Evolutionary conservation across 169 alveolate species (phyloP).

Genomic region (Theileria annulata): DNA sequence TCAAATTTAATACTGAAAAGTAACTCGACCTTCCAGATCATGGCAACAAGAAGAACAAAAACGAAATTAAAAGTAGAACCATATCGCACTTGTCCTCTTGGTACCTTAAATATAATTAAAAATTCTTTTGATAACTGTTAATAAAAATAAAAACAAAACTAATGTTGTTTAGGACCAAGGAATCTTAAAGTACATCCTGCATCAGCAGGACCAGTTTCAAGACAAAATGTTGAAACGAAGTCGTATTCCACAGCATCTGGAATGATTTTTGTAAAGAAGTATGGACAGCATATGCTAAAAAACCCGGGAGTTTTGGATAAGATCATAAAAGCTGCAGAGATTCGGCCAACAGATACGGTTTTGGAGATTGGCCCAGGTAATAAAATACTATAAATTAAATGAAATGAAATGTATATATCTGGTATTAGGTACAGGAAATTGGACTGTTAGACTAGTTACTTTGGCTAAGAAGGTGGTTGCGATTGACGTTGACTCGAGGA

Average conservation of each 20-base stretch:
- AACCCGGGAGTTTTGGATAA: conserved; percentile 96
- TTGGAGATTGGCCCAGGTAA: conserved; percentile 98
- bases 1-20: background rate
- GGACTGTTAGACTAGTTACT: conserved; percentile 93
- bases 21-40: background rate
- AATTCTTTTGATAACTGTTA: background rate
- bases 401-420: background rate
- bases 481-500: conserved; percentile 97
- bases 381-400: background rate
- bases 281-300: conserved; percentile 97
- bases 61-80: conserved; percentile 54
- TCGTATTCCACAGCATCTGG: conserved; percentile 25
- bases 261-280: conserved; percentile 86
- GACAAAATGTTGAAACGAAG: conserved; percentile 4
- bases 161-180: conserved; percentile 28
- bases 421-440: conserved; percentile 92
- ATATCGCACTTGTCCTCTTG: conserved; percentile 63
- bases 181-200: conserved; percentile 9
- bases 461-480: conserved; percentile 96
- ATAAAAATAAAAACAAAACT: background rate
- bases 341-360: conserved; percentile 95
- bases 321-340: conserved; percentile 94
- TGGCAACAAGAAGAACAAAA: conserved; percentile 59
- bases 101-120: conserved; percentile 12
- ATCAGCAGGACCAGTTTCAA: conserved; percentile 12